Evolutionary conservation across 2,329 filamentous ascomycete genomes (phyloP).

Genomic region (Paracamarosporium sp.): DNA sequence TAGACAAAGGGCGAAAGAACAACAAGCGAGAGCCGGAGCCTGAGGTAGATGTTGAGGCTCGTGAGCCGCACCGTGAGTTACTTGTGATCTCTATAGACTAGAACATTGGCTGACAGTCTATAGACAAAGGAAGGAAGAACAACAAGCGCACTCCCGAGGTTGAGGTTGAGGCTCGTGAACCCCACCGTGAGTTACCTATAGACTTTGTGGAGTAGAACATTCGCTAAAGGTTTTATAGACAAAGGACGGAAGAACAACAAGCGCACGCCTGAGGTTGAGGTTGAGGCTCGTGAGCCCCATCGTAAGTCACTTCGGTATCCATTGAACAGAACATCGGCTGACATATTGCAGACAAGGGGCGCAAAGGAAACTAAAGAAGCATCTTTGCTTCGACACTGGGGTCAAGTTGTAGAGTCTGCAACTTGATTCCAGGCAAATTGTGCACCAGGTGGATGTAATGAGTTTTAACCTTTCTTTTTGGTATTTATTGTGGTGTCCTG

Average conservation of each 20-base stretch:
- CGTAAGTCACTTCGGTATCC: neutral
- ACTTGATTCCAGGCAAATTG: neutral
- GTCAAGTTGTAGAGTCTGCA: neutral
- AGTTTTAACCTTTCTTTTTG: neutral
- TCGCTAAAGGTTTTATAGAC: too few relatives aligned
- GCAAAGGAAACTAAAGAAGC: conserved; percentile 1
- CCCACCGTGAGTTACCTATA: too few relatives aligned
- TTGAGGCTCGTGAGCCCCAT: conserved; percentile 1
- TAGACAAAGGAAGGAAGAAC: neutral
- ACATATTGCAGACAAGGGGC: neutral
- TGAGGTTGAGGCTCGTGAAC: neutral
- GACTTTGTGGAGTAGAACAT: too few relatives aligned
- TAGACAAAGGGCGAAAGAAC: too few relatives aligned
- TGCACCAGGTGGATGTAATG: neutral
- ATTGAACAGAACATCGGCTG: neutral
- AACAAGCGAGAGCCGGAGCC: too few relatives aligned
- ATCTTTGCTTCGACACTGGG: neutral
- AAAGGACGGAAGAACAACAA: neutral
- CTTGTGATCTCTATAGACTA: too few relatives aligned
- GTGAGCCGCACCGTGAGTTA: too few relatives aligned
- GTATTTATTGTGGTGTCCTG: neutral
- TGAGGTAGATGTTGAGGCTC: too few relatives aligned
- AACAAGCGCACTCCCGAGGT: neutral
- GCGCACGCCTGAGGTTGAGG: neutral
- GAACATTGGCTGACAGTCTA: too few relatives aligned